phyloP scores from a whole-genome alignment of 2,329 filamentous ascomycete species.

The Penicillium polonicum region DNA sequence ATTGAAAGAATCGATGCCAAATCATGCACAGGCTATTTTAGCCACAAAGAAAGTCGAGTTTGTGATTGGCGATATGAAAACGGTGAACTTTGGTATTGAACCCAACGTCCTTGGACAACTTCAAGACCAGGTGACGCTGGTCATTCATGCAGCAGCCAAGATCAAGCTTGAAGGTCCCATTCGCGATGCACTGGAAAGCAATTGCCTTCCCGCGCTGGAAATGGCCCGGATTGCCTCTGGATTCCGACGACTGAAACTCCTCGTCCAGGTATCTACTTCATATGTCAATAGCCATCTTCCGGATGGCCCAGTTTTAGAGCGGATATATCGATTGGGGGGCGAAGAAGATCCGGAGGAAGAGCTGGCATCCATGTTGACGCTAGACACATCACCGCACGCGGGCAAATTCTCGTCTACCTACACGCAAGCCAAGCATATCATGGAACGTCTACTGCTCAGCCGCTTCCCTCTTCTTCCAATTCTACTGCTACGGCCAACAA shows the following conservation, averaged over 20 bases:
- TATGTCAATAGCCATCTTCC: conserved; percentile 35
- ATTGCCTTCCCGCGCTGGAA: conserved; percentile 34
- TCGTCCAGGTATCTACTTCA: conserved; percentile 34
- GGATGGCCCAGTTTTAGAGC: conserved; percentile 30
- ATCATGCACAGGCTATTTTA: conserved; percentile 29
- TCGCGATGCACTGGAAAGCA: conserved; percentile 30
- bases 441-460: conserved; percentile 32
- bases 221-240: conserved; percentile 27
- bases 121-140: conserved; percentile 31
- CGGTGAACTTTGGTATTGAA: conserved; percentile 28
- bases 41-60: conserved; percentile 29
- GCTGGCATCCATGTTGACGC: conserved; percentile 23
- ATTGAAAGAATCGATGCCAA: conserved; percentile 32
- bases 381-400: conserved; percentile 17
- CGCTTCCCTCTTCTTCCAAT: conserved; percentile 31
- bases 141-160: conserved; percentile 35
- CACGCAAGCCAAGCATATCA: conserved; percentile 33
- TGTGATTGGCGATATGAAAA: conserved; percentile 30
- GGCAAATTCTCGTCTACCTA: conserved; percentile 31
- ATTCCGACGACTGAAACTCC: conserved; percentile 30
- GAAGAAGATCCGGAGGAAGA: conserved; percentile 33
- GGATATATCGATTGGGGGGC: conserved; percentile 24
- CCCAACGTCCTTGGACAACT: conserved; percentile 16
- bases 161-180: conserved; percentile 32
- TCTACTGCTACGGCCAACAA: conserved; percentile 32